Evolutionary conservation across 345 rosid genomes (phyloP).

Genomic region (Sisymbrium irio): DNA sequence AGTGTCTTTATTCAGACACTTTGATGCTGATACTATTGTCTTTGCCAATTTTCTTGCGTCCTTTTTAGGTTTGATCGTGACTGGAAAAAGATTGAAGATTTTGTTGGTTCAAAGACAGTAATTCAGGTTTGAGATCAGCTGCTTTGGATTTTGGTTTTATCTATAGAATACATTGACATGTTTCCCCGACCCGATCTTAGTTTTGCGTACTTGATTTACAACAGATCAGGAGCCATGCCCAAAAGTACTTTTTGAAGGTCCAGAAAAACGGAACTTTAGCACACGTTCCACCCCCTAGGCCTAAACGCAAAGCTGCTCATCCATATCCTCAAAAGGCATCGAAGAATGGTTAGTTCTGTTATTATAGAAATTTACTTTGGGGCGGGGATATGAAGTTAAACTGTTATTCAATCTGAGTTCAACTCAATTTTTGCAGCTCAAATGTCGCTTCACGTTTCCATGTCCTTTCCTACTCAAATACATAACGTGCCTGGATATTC

Average conservation of each 20-base stretch:
- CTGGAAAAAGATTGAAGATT: conserved; percentile 91
- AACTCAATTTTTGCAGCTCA: conserved; percentile 43
- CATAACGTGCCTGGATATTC: conserved; percentile 39
- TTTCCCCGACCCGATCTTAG: not conserved
- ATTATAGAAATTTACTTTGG: not conserved
- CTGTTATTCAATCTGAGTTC: not conserved
- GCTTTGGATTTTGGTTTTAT: not conserved
- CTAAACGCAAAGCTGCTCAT: conserved; percentile 90
- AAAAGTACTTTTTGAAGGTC: conserved; percentile 80
- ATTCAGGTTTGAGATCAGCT: conserved; percentile 60
- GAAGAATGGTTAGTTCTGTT: conserved; percentile 50
- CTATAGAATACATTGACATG: not conserved
- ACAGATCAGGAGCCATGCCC: conserved; percentile 93
- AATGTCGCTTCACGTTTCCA: conserved; percentile 45
- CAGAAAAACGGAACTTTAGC: conserved; percentile 78
- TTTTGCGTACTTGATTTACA: not conserved
- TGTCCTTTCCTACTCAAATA: conserved; percentile 45
- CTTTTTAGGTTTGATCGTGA: conserved; percentile 78
- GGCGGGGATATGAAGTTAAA: not conserved
- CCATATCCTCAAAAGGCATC: conserved; percentile 94
- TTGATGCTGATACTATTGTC: not conserved
- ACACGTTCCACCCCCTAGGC: conserved; percentile 89
- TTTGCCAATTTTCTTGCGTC: not conserved
- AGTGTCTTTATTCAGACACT: not conserved
- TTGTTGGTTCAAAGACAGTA: conserved; percentile 83